Percentiles rank a stretch among this genome's conserved stretches.
These are phyloP conservation scores for Limnanthes douglasii DNA, from an alignment of 345 rosid genomes.

Conservation along the genomic window DNA sequence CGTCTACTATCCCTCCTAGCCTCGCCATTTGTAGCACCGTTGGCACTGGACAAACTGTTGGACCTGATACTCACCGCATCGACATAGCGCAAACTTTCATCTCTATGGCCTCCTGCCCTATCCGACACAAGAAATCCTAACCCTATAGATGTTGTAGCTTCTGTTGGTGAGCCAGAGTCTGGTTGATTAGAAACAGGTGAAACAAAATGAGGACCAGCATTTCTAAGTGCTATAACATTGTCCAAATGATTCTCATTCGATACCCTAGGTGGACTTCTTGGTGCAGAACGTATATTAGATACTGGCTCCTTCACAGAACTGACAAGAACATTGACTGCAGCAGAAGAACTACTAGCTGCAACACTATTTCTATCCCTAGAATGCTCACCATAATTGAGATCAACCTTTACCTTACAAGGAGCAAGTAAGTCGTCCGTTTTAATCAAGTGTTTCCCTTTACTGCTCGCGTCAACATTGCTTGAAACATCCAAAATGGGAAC, in stretches of 20 bases:
- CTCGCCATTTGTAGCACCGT: conserved; percentile 23
- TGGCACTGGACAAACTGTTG: conserved; percentile 19
- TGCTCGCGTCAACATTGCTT: conserved; percentile 12
- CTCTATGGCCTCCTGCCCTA: conserved; percentile 24
- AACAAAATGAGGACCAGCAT: conserved; percentile 14
- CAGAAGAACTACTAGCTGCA: conserved; percentile 28
- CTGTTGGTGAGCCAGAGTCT: too few relatives aligned
- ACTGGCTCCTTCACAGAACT: conserved; percentile 21
- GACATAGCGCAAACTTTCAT: conserved; percentile 30
- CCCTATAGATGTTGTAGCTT: too few relatives aligned
- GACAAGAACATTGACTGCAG: conserved; percentile 28
- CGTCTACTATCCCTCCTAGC: conserved; percentile 35
- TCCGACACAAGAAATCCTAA: conserved; percentile 30
- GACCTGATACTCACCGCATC: conserved; percentile 47
- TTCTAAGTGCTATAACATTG: conserved; percentile 10
- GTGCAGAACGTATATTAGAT: conserved; percentile 16
- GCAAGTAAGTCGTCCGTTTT: conserved; percentile 22
- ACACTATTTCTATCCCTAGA: conserved; percentile 22
- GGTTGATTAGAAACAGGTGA: conserved; percentile 16
- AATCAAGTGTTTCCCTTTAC: conserved; percentile 16
- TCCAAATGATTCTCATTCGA: conserved; percentile 16
- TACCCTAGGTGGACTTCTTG: conserved; percentile 16
- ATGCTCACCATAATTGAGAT: conserved; percentile 17
- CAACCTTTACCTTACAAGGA: conserved; percentile 29
- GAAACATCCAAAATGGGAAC: conserved; percentile 11